Evolutionary conservation across 108 stramenopile genomes (phyloP), one percentile per base, ranked within the genome.

Genomic region (Pseudonitzschia multistriata): DNA sequence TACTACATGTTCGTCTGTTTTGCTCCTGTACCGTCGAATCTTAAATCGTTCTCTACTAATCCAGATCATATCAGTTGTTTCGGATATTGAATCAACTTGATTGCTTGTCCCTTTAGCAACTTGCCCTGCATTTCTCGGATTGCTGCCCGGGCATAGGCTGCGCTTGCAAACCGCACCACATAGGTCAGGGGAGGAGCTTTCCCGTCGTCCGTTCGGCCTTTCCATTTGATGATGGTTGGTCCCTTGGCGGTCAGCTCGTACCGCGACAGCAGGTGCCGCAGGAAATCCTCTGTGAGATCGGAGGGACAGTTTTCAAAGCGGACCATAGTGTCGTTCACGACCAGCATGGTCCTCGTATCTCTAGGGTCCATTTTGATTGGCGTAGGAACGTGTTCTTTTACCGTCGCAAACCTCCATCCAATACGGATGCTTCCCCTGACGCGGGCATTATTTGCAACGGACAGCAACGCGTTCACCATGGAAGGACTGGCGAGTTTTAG

Each of bases 111-210:
- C n/a, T 65, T 29, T 14, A 72, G 15, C n/a, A 40, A 10, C 8
- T 24, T 22, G 2, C 67, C 67, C 56, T 84, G 83, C 48, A 68
- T 67, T 48, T 84, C 83, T 50, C 83, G 83, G 3, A 84, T 49
- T 7, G 83, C 83, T 34, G 83, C 79, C 17, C 83, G 77, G 0
- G 83, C 83, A 79, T 79, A 84, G 14, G 77, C 40, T 0, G 80
- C 31, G 68, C 54, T 62, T 25, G 68, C 74, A 74, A 84, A 84
- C 50, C 77, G 76, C 19, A 81, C 83, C 50, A 84, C 55, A 59
- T 55, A 84, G 25, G 70, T 83, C 65, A 64, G 30, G 17, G 73
- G 76, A 17, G 74, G 53, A 10, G 4, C 6, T 45, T 73, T 60
- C 13, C 70, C 69, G 42, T 71, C 73, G 42, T 67, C 33, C 4